Conservation (phyloP, 306 rosid species). For the Trifolium dubium region DNA sequence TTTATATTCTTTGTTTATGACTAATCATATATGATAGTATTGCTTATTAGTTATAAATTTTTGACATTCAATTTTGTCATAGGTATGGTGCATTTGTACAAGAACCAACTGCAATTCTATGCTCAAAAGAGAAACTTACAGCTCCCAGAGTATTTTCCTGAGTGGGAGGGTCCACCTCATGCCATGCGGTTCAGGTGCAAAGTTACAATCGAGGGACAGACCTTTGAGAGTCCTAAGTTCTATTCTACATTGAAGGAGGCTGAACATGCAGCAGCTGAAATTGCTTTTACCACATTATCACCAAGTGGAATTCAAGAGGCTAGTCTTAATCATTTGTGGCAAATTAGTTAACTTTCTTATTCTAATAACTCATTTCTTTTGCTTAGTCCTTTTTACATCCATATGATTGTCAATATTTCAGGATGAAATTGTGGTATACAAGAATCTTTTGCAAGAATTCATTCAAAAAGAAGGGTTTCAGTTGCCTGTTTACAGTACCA, state of each 20-base stretch:
- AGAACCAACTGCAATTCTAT: constrained; percentile 67
- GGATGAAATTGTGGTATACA: constrained; percentile 65
- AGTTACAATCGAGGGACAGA: constrained; percentile 68
- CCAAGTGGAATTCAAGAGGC: constrained; percentile 64
- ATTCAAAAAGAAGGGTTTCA: constrained; percentile 61
- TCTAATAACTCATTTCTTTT: constrained; percentile 1
- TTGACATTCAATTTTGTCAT: constrained; percentile 32
- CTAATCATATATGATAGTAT: constrained; percentile 6
- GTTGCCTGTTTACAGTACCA: constrained; percentile 62
- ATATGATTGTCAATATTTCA: constrained; percentile 43
- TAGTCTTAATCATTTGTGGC: constrained; percentile 45
- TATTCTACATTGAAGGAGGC: constrained; percentile 75
- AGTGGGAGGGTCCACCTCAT: constrained; percentile 89
- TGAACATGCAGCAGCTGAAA: constrained; percentile 85
- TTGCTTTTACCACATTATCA: constrained; percentile 65
- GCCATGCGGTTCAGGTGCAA: constrained; percentile 66
- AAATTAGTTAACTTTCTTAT: constrained; percentile 11
- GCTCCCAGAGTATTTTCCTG: constrained; percentile 68
- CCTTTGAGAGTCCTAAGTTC: constrained; percentile 61
- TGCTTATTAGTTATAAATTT: constrained; percentile 21
- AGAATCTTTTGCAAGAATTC: constrained; percentile 82
- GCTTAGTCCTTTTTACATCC: constrained; percentile 1
- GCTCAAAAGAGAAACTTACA: constrained; percentile 64
- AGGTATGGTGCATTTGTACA: constrained; percentile 64
- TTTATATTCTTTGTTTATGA: constrained; percentile 29